phyloP scores from a whole-genome alignment of 2,329 filamentous ascomycete species.

The Fusarium sp. region DNA sequence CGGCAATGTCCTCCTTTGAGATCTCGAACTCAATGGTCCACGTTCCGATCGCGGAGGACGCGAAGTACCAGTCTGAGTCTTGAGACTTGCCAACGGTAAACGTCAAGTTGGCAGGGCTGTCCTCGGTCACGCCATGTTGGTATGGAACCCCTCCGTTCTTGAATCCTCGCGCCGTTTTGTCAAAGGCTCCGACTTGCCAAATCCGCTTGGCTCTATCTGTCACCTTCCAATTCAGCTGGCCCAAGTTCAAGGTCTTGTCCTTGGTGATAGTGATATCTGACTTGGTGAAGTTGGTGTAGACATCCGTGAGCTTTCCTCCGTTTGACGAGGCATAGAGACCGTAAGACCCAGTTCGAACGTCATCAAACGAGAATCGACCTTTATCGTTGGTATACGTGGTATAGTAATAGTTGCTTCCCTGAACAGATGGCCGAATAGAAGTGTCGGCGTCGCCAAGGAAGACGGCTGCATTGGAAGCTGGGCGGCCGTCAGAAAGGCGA shows the following conservation, averaged over 20 bases:
- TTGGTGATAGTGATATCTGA: slow-evolving; percentile 14
- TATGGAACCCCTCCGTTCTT: slow-evolving; percentile 23
- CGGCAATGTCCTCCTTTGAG: slow-evolving; percentile 10
- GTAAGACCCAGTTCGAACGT: slow-evolving; percentile 15
- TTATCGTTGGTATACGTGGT: slow-evolving; percentile 26
- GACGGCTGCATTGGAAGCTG: slow-evolving; percentile 17
- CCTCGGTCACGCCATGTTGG: slow-evolving; percentile 19
- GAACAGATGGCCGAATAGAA: slow-evolving; percentile 17
- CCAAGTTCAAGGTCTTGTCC: slow-evolving; percentile 17
- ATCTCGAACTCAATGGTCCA: slow-evolving; percentile 24
- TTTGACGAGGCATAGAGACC: slow-evolving; percentile 18
- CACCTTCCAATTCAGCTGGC: slow-evolving; percentile 13
- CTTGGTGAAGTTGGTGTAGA: slow-evolving; percentile 27
- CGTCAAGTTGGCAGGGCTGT: slow-evolving; percentile 24
- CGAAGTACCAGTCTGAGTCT: slow-evolving; percentile 27
- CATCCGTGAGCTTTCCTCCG: slow-evolving; percentile 22
- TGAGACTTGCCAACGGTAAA: slow-evolving; percentile 18
- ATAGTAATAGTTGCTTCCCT: slow-evolving; percentile 37
- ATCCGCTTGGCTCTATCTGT: slow-evolving; percentile 11
- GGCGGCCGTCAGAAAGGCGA: slow-evolving; percentile 21
- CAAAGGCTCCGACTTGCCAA: slow-evolving; percentile 26
- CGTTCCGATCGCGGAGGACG: slow-evolving; percentile 16
- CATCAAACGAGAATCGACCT: slow-evolving; percentile 18
- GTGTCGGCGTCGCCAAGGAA: slow-evolving; percentile 17
- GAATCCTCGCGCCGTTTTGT: slow-evolving; percentile 25